phyloP scores from a whole-genome alignment of 192 early-diverging fungal genomes.

The Lobosporangium transversale region DNA sequence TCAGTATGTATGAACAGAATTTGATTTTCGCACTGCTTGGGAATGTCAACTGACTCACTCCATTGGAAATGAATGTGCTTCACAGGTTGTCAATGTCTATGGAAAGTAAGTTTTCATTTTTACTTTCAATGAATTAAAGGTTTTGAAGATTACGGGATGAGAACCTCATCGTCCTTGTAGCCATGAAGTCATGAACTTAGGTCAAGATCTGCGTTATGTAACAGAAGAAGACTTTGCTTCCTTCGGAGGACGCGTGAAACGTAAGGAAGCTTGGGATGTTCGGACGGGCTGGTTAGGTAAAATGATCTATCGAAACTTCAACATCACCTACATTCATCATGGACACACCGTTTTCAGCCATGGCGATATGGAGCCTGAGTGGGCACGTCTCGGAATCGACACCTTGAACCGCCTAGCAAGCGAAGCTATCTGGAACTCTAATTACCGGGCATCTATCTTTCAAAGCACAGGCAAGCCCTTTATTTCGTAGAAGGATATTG shows the following conservation, averaged over 20 bases:
- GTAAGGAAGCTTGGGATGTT: slow-evolving; percentile 45
- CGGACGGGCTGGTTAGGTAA: slow-evolving; percentile 39
- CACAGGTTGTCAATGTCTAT: slow-evolving; percentile 49
- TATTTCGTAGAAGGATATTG: background rate
- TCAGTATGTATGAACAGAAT: no score
- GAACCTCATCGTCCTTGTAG: no score
- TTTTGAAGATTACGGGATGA: no score
- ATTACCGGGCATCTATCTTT: slow-evolving; percentile 42
- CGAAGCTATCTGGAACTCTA: slow-evolving; percentile 25
- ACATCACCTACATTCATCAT: slow-evolving; percentile 41
- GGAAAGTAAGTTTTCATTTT: slow-evolving; percentile 29
- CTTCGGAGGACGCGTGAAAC: slow-evolving; percentile 35
- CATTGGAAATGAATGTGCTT: no score
- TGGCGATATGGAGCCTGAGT: slow-evolving; percentile 42
- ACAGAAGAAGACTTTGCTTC: slow-evolving; percentile 40
- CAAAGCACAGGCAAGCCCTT: slow-evolving; percentile 14
- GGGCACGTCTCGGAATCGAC: slow-evolving; percentile 34
- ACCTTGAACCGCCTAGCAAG: slow-evolving; percentile 18
- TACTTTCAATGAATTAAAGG: no score
- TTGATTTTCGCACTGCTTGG: no score
- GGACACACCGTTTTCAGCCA: slow-evolving; percentile 42
- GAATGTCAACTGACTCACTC: no score
- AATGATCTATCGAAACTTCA: slow-evolving; percentile 35
- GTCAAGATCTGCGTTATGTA: slow-evolving; percentile 36
- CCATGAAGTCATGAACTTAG: slow-evolving; percentile 54